Evolutionary conservation across 129 eudicot species (phyloP), one percentile per base, ranked within the genome.

Genomic region (Cynara cardunculus): DNA sequence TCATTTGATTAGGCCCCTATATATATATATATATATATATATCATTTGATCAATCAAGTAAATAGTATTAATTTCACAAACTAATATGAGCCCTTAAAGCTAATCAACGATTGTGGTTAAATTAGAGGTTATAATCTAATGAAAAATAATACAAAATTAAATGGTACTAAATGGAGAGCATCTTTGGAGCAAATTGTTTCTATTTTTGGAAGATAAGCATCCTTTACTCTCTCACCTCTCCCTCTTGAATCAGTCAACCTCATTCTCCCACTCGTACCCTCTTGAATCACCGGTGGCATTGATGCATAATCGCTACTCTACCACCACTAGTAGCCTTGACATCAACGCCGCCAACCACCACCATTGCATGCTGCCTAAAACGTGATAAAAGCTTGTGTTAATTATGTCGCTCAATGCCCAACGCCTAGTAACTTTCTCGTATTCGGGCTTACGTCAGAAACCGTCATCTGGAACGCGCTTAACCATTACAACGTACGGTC

Each of bases 381-480:
- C 26, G 82, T 87, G 2, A 79, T 71, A 31, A 80, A 85, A 25
- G 91, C 90, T 27, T 82, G 87, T 9, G 78, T 91, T 27, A 89
- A 89, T 74, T 89, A 89, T 72, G 89, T 90, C 7, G 77, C 97
- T 49, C 83, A 89, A 67, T 91, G 94, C 73, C 10, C 87, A 0
- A 37, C 69, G 0, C 97, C 94, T 3, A 89, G 91, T 75, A 91
- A 89, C 14, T 78, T 91, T 78, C 85, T 91, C 7, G 75, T 91
- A 3, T 91, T 91, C 77, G 90, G 91, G 25, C 87, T 91, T 30
- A 87, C 93, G 5, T 89, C 71, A 56, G 91, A 91, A 64, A 85
- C 90, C 21, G 86, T 91, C 16, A 86, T 91, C 39, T 91, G 93
- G 93, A 77, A 84, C 13, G 87, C 93, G n/a, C 89, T 91, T 12